Percentiles rank a stretch among this genome's conserved stretches.
phyloP scores from a whole-genome alignment of 768 basidiomycete genomes.

The Termitomyces sp. region DNA sequence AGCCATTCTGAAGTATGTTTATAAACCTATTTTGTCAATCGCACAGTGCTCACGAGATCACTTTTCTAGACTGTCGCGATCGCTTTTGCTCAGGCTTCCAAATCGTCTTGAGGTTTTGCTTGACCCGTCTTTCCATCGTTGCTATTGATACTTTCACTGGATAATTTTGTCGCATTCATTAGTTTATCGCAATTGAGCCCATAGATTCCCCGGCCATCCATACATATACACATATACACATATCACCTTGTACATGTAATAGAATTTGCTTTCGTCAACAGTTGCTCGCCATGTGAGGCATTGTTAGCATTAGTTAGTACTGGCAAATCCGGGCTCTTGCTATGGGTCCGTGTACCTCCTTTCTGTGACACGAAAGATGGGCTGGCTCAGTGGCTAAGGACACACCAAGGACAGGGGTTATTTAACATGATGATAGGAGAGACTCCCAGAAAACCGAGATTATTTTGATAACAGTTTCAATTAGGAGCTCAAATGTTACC shows the following conservation, averaged over 20 bases:
- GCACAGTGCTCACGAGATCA: slow-evolving; percentile 12
- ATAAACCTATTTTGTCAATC: not conserved
- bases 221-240: slow-evolving; percentile 3
- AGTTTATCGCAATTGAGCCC: slow-evolving; percentile 1
- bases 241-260: slow-evolving; percentile 13
- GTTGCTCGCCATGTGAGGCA: not conserved
- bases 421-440: too few relatives aligned
- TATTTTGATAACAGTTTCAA: too few relatives aligned
- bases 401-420: too few relatives aligned
- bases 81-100: slow-evolving; percentile 79
- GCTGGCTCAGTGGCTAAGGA: too few relatives aligned
- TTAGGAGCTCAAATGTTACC: too few relatives aligned
- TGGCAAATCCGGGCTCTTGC: too few relatives aligned
- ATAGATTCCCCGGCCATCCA: slow-evolving; percentile 8
- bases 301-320: too few relatives aligned
- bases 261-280: slow-evolving; percentile 11
- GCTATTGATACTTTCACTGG: slow-evolving; percentile 11
- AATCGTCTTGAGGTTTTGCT: slow-evolving; percentile 22
- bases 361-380: too few relatives aligned
- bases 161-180: slow-evolving; percentile 12
- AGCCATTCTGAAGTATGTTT: slow-evolving; percentile 84
- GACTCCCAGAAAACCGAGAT: too few relatives aligned
- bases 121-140: not conserved
- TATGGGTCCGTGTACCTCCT: too few relatives aligned
- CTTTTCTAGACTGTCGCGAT: slow-evolving; percentile 69